phyloP scores from a whole-genome alignment of 2,329 filamentous ascomycete species.

The Pyrenochaeta sp. region DNA sequence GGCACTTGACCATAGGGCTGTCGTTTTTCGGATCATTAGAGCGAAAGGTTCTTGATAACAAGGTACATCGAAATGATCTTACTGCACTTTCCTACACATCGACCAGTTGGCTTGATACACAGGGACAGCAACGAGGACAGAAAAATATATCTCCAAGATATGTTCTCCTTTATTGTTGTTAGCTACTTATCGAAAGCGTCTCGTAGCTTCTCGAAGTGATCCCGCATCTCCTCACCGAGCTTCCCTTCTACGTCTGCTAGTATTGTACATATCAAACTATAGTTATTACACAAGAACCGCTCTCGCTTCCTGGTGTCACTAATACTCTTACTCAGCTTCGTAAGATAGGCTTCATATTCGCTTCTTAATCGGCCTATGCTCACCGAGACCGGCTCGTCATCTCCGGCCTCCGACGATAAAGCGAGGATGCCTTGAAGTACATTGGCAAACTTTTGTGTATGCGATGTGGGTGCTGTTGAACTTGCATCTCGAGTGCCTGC shows the following conservation, averaged over 20 bases:
- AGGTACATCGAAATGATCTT: too few species aligned
- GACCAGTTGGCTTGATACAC: too few species aligned
- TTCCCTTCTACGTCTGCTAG: constrained; percentile 76
- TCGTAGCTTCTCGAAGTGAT: constrained; percentile 73
- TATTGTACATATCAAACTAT: constrained; percentile 91
- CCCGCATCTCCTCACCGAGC: constrained; percentile 76
- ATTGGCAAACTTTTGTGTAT: constrained; percentile 96
- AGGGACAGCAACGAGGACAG: too few species aligned
- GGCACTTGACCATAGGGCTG: too few species aligned
- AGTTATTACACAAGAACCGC: constrained; percentile 94
- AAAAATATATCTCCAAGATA: too few species aligned
- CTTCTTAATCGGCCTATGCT: constrained; percentile 78
- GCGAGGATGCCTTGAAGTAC: constrained; percentile 84
- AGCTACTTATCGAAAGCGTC: constrained; percentile 48
- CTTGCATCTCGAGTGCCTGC: constrained; percentile 57
- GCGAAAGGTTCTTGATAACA: too few species aligned
- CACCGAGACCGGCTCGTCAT: constrained; percentile 89
- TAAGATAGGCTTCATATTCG: constrained; percentile 85
- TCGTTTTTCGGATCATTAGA: too few species aligned
- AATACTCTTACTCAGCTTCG: constrained; percentile 77
- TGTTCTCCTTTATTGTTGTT: background rate
- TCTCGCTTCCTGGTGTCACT: constrained; percentile 82
- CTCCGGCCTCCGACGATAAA: constrained; percentile 87
- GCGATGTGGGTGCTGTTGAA: constrained; percentile 85
- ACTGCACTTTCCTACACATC: too few species aligned